phyloP scores from a whole-genome alignment of 768 basidiomycete genomes.

The Boletus pseudo-olivaceus region DNA sequence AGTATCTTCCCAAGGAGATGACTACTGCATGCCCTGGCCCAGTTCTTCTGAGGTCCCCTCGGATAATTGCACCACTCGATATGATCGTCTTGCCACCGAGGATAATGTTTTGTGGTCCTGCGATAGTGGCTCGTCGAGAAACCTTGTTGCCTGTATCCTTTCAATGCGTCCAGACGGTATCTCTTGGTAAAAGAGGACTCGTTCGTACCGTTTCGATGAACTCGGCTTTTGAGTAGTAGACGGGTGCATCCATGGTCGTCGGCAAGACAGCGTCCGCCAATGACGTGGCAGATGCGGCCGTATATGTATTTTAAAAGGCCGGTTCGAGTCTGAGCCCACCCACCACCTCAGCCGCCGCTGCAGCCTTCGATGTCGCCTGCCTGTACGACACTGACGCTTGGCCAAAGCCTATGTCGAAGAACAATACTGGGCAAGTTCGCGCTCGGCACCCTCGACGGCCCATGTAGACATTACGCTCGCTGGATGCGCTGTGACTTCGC shows the following conservation, averaged over 20 bases:
- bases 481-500: background rate
- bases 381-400: slow-evolving; percentile 5
- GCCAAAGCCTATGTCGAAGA: slow-evolving; percentile 16
- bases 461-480: slow-evolving; percentile 6
- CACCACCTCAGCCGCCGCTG: background rate
- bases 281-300: background rate
- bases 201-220: slow-evolving; percentile 83
- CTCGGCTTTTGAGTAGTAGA: slow-evolving; percentile 78
- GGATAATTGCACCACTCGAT: slow-evolving; percentile 82
- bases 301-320: background rate
- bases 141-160: slow-evolving; percentile 98
- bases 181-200: background rate
- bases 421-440: slow-evolving; percentile 5
- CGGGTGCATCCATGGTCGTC: slow-evolving; percentile 63
- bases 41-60: slow-evolving; percentile 88
- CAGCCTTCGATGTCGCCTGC: slow-evolving; percentile 3
- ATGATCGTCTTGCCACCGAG: slow-evolving; percentile 97
- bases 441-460: background rate
- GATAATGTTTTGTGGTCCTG: slow-evolving; percentile 94
- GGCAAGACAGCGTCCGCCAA: slow-evolving; percentile 12
- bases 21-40: slow-evolving; percentile 92
- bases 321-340: background rate
- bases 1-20: slow-evolving; percentile 91
- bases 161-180: slow-evolving; percentile 4
- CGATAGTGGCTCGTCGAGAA: slow-evolving; percentile 84